Conservation (phyloP, 2,329 filamentous ascomycete genomes). For the Westerdykella ornata region DNA sequence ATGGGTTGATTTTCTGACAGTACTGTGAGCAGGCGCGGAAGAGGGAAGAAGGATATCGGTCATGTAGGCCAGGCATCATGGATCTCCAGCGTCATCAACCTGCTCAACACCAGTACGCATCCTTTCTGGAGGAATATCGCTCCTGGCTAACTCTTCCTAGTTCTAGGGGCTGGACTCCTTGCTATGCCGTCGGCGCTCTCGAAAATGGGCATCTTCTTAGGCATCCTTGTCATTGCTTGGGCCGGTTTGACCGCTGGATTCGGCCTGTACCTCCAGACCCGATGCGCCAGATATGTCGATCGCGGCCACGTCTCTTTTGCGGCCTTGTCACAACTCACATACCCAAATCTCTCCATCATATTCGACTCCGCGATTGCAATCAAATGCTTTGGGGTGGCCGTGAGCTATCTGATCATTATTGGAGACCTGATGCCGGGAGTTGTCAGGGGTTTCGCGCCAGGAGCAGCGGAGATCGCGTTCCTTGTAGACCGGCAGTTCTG, state of each 20-base stretch:
- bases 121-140: neutral
- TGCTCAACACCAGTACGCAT: conserved; percentile 83
- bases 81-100: conserved; percentile 86
- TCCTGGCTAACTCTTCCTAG: conserved; percentile 42
- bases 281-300: conserved; percentile 89
- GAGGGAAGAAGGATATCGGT: conserved; percentile 65
- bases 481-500: conserved; percentile 89
- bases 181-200: conserved; percentile 95
- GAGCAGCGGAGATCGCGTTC: conserved; percentile 60
- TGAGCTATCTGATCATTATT: conserved; percentile 98
- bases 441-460: conserved; percentile 67
- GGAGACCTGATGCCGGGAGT: conserved; percentile 97
- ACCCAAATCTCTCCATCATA: conserved; percentile 88
- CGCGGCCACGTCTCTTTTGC: conserved; percentile 87
- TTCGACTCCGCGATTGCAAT: conserved; percentile 95
- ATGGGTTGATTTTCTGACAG: conserved; percentile 15
- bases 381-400: conserved; percentile 95
- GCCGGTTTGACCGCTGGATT: conserved; percentile 83
- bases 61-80: conserved; percentile 71
- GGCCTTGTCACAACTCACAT: conserved; percentile 92
- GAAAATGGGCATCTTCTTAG: conserved; percentile 87
- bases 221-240: conserved; percentile 80
- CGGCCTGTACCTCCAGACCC: conserved; percentile 87
- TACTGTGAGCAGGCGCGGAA: conserved; percentile 45
- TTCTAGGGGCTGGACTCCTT: conserved; percentile 87